Evolutionary conservation across 2,329 filamentous ascomycete genomes (phyloP), one percentile per base, ranked within the genome.

Genomic region (Sodiomyces alkalinus): DNA sequence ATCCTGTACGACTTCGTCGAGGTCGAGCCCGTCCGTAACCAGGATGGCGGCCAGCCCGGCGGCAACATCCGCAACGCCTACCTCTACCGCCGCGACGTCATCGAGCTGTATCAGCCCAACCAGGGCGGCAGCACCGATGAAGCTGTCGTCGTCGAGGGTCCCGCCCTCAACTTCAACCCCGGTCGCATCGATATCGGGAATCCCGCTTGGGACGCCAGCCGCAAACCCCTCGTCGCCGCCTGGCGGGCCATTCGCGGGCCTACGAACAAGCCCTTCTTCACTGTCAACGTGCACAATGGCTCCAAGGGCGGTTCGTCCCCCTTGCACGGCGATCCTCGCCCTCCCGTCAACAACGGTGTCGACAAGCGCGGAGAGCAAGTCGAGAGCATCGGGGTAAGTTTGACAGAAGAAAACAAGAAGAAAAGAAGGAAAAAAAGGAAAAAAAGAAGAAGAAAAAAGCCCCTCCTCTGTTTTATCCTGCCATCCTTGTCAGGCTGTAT

Each of bases 11-110:
- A 56, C 22, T 80, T 64, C 42, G 55, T 62, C 17, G 64, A 72
- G 36, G 62, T 81, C 31, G 58, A 55, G 23, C 75, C 76, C 2
- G 50, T 62, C 19, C 54, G 79, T 44, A 58, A 66, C 47, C 40
- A 62, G 35, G 74, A 80, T 38, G 77, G 77, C 33, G 77, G 77
- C 19, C 53, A 68, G 35, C 69, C 73, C 2, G 76, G 77, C 10
- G 75, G 74, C 20, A 81, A 82, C 54, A 81, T 82, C 48, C 75
- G 76, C 24, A 57, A 60, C 26, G 75, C 74, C 0, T 82, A 79
- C 51, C 58, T 82, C 8, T 82, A 79, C 62, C 68, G 74, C 21
- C 58, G 73, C 0, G 56, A 62, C 12, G 47, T 68, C 4, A 44
- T 82, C 24, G 57, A 60, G 26, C 64, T 80, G n/a, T 61, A 61